Conservation (phyloP, 2,329 filamentous ascomycete genomes). For the Cytospora paraplurivora region DNA sequence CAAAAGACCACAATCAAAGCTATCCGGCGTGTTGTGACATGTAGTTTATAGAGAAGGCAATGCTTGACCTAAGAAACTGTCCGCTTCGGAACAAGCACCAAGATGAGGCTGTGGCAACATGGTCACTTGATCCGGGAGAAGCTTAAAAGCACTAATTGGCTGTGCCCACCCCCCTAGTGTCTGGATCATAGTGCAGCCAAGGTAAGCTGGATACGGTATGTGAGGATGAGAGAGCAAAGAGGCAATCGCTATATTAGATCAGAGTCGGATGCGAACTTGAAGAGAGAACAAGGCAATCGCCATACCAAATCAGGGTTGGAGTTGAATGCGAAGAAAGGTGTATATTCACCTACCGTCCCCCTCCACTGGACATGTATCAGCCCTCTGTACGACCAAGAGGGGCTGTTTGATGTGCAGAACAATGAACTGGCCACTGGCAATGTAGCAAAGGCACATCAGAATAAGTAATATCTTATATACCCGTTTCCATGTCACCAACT, state of each 20-base stretch:
- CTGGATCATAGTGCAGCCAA: neutral
- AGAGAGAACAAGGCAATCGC: no score
- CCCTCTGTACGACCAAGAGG: neutral
- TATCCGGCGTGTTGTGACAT: neutral
- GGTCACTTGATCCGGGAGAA: slow-evolving; percentile 14
- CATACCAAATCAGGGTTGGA: no score
- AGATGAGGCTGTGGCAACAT: slow-evolving; percentile 9
- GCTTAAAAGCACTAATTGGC: slow-evolving; percentile 15
- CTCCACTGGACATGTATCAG: no score
- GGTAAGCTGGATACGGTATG: no score
- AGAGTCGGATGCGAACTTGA: no score
- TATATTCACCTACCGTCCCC: no score
- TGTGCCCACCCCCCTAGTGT: neutral
- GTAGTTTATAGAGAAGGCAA: neutral
- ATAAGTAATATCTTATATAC: neutral
- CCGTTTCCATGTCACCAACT: slow-evolving; percentile 1
- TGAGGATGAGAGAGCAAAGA: neutral
- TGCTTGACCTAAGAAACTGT: neutral
- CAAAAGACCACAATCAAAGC: neutral
- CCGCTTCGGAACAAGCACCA: slow-evolving; percentile 2
- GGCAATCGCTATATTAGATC: neutral
- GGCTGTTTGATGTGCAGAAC: neutral
- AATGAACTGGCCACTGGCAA: neutral
- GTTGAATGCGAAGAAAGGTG: no score
- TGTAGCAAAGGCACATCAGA: neutral